Percentiles rank a stretch among this genome's conserved stretches.
phyloP scores from a whole-genome alignment of 2,329 filamentous ascomycete genomes.

The Ceratocystis diversiconidia region DNA sequence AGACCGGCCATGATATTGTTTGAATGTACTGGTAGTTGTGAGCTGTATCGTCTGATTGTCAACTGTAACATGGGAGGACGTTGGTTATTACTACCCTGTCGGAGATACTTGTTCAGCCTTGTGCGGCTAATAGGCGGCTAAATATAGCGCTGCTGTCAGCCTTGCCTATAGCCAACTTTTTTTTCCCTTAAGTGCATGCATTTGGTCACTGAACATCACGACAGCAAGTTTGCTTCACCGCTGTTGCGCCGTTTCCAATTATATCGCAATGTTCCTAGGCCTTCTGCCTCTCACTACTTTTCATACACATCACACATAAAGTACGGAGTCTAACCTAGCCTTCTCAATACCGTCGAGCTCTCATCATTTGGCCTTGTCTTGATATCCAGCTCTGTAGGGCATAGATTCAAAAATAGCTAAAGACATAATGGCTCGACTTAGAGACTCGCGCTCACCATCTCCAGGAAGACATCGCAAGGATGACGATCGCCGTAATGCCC shows the following conservation, averaged over 20 bases:
- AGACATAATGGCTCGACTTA: slow-evolving; percentile 44
- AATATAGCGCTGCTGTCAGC: slow-evolving; percentile 3
- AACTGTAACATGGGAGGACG: not conserved
- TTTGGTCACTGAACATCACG: not conserved
- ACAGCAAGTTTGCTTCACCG: not conserved
- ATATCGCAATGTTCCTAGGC: not conserved
- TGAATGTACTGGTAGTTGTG: not conserved
- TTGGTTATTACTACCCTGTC: not conserved
- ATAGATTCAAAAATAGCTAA: slow-evolving; percentile 18
- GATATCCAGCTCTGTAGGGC: slow-evolving; percentile 30
- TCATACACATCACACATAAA: slow-evolving; percentile 9
- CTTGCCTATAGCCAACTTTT: slow-evolving; percentile 8
- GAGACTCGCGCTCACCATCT: slow-evolving; percentile 72
- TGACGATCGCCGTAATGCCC: slow-evolving; percentile 39
- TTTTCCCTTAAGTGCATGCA: not conserved
- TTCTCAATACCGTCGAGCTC: slow-evolving; percentile 15
- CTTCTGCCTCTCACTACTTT: not conserved
- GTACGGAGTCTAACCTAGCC: slow-evolving; percentile 18
- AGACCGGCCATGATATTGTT: slow-evolving; percentile 29
- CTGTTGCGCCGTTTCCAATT: not conserved
- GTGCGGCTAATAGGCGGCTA: slow-evolving; percentile 7
- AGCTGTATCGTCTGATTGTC: not conserved
- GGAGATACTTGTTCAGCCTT: slow-evolving; percentile 7
- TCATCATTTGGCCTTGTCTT: slow-evolving; percentile 22
- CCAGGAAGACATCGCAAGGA: slow-evolving; percentile 38